Base-by-base conservation (phyloP, 2,329 filamentous ascomycete species). In the Penicillium sp. region DNA sequence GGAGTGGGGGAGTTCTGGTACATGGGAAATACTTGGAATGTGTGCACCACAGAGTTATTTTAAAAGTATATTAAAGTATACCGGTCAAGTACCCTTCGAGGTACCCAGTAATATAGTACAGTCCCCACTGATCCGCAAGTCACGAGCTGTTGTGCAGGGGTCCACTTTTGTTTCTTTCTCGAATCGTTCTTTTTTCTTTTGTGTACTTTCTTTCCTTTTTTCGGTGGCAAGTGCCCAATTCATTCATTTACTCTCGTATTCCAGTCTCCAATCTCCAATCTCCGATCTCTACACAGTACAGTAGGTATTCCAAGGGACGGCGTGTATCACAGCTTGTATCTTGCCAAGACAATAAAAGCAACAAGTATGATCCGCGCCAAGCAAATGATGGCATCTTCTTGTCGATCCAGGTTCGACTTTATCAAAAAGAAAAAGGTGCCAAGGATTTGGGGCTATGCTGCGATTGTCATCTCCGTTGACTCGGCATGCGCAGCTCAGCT, bases 41-140 rank as follows among this genome's bases (percentile, higher is more conserved):
- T 37, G 31, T 29, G 10, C 28, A 3, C 1, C 28, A 1, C 4
- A 4, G 4, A 25, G 29, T 29, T 20, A 44, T 23, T 44, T 23
- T 23, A 3, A 4, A 23, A 23, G 20, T 23, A 23, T 23, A 8
- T 4, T 4, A 9, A 20, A 50, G 40, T 53, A 28, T 9, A 12
- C 12, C 20, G 12, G 37, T 40, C 48, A 27, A 13, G 35, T 40
- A 35, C 20, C 20, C 31, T 7, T 18, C 29, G 8, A 43, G 33
- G 46, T 50, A 50, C 43, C 25, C 24, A 9, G 37, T 15, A 25
- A 24, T 13, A 12, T 9, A 1, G 15, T 12, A 23, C 8, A 6
- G 18, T 10, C 23, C 20, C 20, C 37, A 45, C 31, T 53, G 58
- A 60, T 58, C 58, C 53, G 47, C 56, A 39, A 53, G 57, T 61